phyloP scores from a whole-genome alignment of 352 stramenopile genomes.

The Thraustotheca clavata region DNA sequence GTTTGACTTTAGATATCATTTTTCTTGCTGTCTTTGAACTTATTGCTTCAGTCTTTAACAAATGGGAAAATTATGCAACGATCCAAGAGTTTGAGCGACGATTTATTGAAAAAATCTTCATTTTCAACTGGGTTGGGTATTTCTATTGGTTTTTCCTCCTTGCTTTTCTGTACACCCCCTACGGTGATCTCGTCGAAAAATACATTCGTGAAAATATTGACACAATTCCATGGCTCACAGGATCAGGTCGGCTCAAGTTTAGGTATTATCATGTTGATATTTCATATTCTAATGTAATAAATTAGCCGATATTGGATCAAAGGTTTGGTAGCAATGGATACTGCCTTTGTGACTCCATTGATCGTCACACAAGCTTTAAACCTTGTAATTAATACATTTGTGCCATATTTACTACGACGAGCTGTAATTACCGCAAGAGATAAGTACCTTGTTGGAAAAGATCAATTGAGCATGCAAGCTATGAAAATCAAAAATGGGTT shows the following conservation, averaged over 20 bases:
- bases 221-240: conserved; percentile 30
- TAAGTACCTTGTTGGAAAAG: conserved; percentile 46
- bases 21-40: conserved; percentile 53
- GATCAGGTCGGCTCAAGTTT: conserved; percentile 35
- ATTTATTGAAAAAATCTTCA: conserved; percentile 50
- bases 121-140: conserved; percentile 68
- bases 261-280: conserved; percentile 14
- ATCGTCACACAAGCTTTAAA: conserved; percentile 64
- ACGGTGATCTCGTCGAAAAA: conserved; percentile 36
- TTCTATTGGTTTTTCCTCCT: conserved; percentile 67
- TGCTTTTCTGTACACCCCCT: conserved; percentile 53
- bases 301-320: conserved; percentile 44
- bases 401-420: conserved; percentile 39
- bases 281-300: background rate
- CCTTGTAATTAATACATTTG: conserved; percentile 57
- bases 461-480: conserved; percentile 25
- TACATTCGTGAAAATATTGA: conserved; percentile 38
- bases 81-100: conserved; percentile 43
- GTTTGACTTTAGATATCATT: conserved; percentile 53
- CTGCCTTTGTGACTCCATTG: conserved; percentile 55
- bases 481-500: conserved; percentile 18
- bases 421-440: conserved; percentile 40
- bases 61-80: conserved; percentile 56
- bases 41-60: conserved; percentile 42
- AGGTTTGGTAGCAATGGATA: conserved; percentile 51